A percentile compares a stretch with the other conserved stretches of the same genome.
Conservation (phyloP, 1,284 basidiomycete genomes). For the Ceratobasidium sp. region DNA sequence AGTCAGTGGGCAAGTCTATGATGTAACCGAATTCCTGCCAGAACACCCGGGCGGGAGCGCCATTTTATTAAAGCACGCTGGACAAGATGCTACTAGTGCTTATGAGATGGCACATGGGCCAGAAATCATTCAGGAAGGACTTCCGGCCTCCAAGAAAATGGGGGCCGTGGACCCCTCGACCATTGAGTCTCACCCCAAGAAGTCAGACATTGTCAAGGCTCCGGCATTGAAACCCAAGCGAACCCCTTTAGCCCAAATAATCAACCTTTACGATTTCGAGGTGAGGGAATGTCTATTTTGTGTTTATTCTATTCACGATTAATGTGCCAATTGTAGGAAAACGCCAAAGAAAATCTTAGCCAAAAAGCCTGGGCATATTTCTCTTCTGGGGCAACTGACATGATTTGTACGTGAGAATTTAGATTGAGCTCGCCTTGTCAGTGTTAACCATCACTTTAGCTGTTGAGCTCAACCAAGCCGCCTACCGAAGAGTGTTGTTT, state of each 20-base stretch:
- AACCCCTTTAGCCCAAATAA: constrained; percentile 74
- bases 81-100: constrained; percentile 61
- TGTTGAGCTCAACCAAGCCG: constrained; percentile 44
- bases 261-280: constrained; percentile 84
- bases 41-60: constrained; percentile 60
- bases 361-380: constrained; percentile 49
- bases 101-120: constrained; percentile 82
- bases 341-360: constrained; percentile 44
- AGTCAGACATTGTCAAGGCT: constrained; percentile 64
- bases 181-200: constrained; percentile 60
- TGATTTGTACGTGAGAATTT: constrained; percentile 35
- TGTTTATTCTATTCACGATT: not conserved
- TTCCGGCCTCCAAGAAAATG: constrained; percentile 76
- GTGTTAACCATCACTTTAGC: constrained; percentile 16
- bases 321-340: constrained; percentile 4
- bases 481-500: constrained; percentile 43
- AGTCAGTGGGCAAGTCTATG: constrained; percentile 48
- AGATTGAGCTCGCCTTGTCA: not conserved
- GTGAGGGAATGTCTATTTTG: constrained; percentile 56
- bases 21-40: constrained; percentile 60
- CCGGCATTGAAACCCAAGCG: constrained; percentile 71
- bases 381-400: constrained; percentile 47
- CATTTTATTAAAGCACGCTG: constrained; percentile 60
- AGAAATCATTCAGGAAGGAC: constrained; percentile 75
- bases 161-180: constrained; percentile 74